Evolutionary conservation across 2,329 filamentous ascomycete species (phyloP), one percentile per base, ranked within the genome.

Genomic region (Niveomyces coronatus): DNA sequence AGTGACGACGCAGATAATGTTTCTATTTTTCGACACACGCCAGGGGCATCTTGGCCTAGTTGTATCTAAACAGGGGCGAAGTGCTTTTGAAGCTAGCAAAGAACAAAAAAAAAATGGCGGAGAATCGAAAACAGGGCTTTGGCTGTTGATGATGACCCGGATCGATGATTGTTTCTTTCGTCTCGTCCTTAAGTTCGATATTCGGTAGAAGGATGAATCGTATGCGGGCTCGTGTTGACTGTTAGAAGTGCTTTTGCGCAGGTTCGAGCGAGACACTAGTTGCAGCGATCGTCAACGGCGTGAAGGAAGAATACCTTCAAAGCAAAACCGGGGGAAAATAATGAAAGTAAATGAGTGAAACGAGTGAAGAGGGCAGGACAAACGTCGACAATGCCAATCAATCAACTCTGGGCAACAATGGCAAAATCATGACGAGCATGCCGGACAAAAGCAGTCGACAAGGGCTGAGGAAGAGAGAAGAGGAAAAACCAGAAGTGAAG

Each of bases 341-440:
- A 40, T n/a, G 17, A 28, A 31, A 39, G 29, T 35, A 41, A 35
- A 22, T 17, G 40, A 45, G 39, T 40, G 40, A 39, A 39, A 39
- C 36, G 29, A 20, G n/a, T 31, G 30, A 31, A 17, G 20, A 13
- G 31, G 13, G 31, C 31, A 33, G 26, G 20, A 32, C 39, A 20
- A 36, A 20, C 27, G 5, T 17, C 20, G 17, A 14, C 15, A 13
- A 36, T 28, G 20, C 28, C 22, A 30, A 35, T 27, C 33, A 35
- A 29, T 26, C 18, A 18, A 40, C 33, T 28, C 29, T 17, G 23
- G 28, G 31, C 35, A 31, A 37, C 32, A 36, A 53, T 51, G 47
- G 48, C 49, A 54, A 54, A 49, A 43, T 46, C 42, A 35, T 27
- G 45, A 49, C 43, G 40, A 47, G 40, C 45, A 43, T 35, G 36